These are phyloP conservation scores for Neopestalotiopsis sp. DNA, from an alignment of 2,329 filamentous ascomycete genomes.

Conservation along the genomic window DNA sequence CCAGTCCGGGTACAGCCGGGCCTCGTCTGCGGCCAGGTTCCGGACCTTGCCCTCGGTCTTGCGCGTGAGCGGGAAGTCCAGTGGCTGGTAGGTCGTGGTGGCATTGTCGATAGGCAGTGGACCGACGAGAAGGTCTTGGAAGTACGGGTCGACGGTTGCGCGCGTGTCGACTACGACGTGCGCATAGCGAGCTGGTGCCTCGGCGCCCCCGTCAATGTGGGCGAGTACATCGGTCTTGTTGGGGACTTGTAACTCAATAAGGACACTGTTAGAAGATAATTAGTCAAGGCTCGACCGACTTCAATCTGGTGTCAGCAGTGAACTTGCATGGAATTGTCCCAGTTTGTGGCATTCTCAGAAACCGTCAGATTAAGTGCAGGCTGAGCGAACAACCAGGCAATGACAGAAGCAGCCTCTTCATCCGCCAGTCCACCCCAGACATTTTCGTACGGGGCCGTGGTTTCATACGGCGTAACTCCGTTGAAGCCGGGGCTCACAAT, in stretches of 20 bases:
- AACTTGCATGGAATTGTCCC: background rate
- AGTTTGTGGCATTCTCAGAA: background rate
- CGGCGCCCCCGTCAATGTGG: slow-evolving; percentile 45
- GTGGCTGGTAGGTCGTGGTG: slow-evolving; percentile 41
- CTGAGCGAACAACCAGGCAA: slow-evolving; percentile 44
- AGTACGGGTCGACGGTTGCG: slow-evolving; percentile 41
- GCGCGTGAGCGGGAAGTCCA: slow-evolving; percentile 47
- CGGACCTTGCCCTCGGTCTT: slow-evolving; percentile 41
- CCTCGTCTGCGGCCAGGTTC: slow-evolving; percentile 43
- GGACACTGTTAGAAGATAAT: slow-evolving; percentile 22
- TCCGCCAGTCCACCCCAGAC: slow-evolving; percentile 34
- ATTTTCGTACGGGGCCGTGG: slow-evolving; percentile 5
- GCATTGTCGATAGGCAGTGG: slow-evolving; percentile 50
- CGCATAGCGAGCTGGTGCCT: slow-evolving; percentile 46
- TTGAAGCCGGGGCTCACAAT: background rate
- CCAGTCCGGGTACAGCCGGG: slow-evolving; percentile 35
- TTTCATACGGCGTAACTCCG: background rate
- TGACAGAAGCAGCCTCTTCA: slow-evolving; percentile 42
- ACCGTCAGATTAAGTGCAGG: slow-evolving; percentile 43
- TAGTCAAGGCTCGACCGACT: background rate
- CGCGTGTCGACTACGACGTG: slow-evolving; percentile 46
- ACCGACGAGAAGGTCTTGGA: slow-evolving; percentile 52
- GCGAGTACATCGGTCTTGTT: slow-evolving; percentile 54
- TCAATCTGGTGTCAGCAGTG: background rate
- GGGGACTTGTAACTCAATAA: slow-evolving; percentile 45